These are phyloP conservation scores for Eucalyptus cloeziana DNA, from an alignment of 345 rosid genomes.

Conservation along the genomic window DNA sequence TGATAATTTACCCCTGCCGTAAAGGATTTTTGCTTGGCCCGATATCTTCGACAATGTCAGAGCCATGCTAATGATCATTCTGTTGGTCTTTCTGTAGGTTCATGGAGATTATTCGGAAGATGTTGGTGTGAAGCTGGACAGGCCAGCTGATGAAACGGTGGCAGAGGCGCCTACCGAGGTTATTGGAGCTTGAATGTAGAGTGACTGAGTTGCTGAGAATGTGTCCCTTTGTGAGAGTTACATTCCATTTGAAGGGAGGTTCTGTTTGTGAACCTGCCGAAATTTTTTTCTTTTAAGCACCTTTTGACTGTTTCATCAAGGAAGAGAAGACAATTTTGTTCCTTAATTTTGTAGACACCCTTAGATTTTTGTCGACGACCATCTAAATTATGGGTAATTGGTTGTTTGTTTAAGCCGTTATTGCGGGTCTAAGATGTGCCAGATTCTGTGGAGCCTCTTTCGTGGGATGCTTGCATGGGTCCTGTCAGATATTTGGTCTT, in stretches of 20 bases:
- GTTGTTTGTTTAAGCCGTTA: not conserved
- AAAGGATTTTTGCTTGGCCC: not conserved
- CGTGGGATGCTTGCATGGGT: not conserved
- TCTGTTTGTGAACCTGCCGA: not conserved
- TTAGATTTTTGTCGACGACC: not conserved
- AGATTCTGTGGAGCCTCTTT: not conserved
- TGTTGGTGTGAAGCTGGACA: slow-evolving; percentile 70
- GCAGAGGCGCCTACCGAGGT: slow-evolving; percentile 50
- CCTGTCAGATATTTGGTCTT: not conserved
- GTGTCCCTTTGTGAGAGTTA: not conserved
- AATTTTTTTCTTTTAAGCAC: not conserved
- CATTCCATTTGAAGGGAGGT: not conserved
- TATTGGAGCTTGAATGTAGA: slow-evolving; percentile 33
- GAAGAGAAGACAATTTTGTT: not conserved
- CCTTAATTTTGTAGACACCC: not conserved
- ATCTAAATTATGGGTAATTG: not conserved
- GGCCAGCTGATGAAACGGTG: slow-evolving; percentile 67
- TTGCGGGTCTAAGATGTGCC: not conserved
- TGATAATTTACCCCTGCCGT: not conserved
- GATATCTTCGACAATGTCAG: not conserved
- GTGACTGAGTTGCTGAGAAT: not conserved
- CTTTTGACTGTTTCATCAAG: not conserved
- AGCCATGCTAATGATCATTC: not conserved
- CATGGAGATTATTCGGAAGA: slow-evolving; percentile 83
- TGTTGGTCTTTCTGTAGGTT: slow-evolving; percentile 22